Conservation (phyloP, 1,284 basidiomycete species). For the Phellopilus nigrolimitatus region DNA sequence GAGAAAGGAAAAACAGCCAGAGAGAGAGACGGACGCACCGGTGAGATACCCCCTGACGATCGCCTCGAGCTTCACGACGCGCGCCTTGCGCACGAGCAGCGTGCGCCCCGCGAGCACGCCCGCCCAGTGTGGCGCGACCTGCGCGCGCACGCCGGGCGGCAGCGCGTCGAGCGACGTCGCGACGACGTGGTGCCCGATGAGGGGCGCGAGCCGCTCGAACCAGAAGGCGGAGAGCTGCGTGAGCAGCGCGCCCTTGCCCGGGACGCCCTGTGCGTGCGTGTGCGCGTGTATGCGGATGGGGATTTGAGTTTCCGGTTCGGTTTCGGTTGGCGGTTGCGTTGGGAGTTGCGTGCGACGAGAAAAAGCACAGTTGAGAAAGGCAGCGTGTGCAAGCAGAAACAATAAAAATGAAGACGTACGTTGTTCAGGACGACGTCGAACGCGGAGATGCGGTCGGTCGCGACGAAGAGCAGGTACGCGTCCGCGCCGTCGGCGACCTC, state of each 20-base stretch:
- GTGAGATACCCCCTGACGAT: constrained; percentile 97
- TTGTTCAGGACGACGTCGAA: too few relatives aligned
- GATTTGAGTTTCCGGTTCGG: too few relatives aligned
- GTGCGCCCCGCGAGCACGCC: constrained; percentile 74
- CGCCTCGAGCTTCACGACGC: constrained; percentile 92
- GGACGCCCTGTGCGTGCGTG: constrained; percentile 79
- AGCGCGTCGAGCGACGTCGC: constrained; percentile 69
- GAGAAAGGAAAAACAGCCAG: constrained; percentile 14
- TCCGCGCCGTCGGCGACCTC: too few relatives aligned
- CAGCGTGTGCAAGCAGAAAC: too few relatives aligned
- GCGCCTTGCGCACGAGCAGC: constrained; percentile 90
- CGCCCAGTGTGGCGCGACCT: constrained; percentile 48
- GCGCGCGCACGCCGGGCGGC: constrained; percentile 67
- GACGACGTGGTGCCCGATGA: constrained; percentile 87
- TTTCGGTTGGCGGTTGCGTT: too few relatives aligned
- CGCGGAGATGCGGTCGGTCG: too few relatives aligned
- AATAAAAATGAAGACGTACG: too few relatives aligned
- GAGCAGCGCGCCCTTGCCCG: constrained; percentile 88
- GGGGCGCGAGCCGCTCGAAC: constrained; percentile 78
- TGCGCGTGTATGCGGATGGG: too few relatives aligned
- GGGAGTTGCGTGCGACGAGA: too few relatives aligned
- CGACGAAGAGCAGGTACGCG: too few relatives aligned
- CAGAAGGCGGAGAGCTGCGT: constrained; percentile 92
- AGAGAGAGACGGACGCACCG: constrained; percentile 43
- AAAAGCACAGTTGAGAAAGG: too few relatives aligned